phyloP scores from a whole-genome alignment of 2,329 filamentous ascomycete species.

The Colletotrichum magnum region DNA sequence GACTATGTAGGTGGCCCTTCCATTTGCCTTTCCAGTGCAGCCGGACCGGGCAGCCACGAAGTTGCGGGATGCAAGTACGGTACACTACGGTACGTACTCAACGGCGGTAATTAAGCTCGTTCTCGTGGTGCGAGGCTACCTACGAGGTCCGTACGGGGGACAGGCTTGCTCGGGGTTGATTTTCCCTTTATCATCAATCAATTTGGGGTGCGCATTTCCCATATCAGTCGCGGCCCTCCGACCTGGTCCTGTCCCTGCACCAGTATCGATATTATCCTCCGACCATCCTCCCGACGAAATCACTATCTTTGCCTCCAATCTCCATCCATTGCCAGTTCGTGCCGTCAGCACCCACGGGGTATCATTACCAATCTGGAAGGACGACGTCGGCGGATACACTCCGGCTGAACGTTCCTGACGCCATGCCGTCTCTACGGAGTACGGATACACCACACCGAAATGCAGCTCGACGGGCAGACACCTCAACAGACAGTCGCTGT shows the following conservation, averaged over 20 bases:
- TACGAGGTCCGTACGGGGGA: not conserved
- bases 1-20: no score
- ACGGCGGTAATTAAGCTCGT: constrained; percentile 27
- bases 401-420: not conserved
- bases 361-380: constrained; percentile 9
- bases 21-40: constrained; percentile 2
- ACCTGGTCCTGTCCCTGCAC: constrained; percentile 18
- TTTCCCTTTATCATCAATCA: not conserved
- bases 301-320: constrained; percentile 11
- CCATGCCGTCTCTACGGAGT: not conserved
- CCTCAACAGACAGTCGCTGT: not conserved
- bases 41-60: constrained; percentile 1
- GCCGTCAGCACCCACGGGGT: not conserved
- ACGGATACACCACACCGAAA: not conserved
- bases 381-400: not conserved
- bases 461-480: constrained; percentile 5
- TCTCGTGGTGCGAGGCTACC: constrained; percentile 13
- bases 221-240: constrained; percentile 5
- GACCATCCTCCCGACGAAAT: not conserved
- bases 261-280: not conserved
- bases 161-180: constrained; percentile 1
- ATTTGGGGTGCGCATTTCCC: constrained; percentile 10
- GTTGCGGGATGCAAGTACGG: not conserved
- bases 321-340: not conserved
- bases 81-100: constrained; percentile 13